A percentile compares a stretch with the other conserved stretches of the same genome.
phyloP scores from a whole-genome alignment of 1,284 basidiomycete species.

The Ceratobasidium theobromae region DNA sequence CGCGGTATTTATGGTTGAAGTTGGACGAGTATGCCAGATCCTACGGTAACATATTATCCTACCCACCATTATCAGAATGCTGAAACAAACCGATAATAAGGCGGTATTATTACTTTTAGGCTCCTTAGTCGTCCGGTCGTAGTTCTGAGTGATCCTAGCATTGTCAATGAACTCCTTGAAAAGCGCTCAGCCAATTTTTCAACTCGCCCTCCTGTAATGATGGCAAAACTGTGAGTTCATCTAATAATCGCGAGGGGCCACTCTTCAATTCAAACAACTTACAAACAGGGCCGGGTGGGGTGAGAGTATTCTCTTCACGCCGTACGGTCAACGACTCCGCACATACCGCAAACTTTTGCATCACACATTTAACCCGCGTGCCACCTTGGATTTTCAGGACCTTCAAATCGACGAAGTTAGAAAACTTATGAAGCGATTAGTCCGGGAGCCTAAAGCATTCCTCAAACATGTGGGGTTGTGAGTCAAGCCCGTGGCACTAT shows the following conservation, averaged over 20 bases:
- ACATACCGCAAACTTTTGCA: constrained; percentile 29
- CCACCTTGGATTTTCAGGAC: constrained; percentile 26
- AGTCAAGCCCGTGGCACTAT: too few relatives aligned
- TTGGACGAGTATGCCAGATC: constrained; percentile 8
- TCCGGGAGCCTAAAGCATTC: constrained; percentile 9
- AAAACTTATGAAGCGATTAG: constrained; percentile 27
- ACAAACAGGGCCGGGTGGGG: constrained; percentile 22
- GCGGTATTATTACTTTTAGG: constrained; percentile 14
- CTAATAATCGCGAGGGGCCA: not conserved
- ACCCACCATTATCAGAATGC: not conserved
- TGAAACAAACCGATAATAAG: not conserved
- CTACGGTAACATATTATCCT: not conserved
- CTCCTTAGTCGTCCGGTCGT: constrained; percentile 9
- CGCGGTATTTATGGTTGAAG: constrained; percentile 17
- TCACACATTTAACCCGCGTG: constrained; percentile 31
- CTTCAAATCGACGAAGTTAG: constrained; percentile 24
- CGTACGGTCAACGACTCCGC: constrained; percentile 27
- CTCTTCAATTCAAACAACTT: not conserved
- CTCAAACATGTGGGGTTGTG: constrained; percentile 24
- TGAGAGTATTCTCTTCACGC: constrained; percentile 22
- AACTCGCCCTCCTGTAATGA: constrained; percentile 9
- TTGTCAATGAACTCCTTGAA: constrained; percentile 15
- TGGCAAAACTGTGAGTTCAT: constrained; percentile 11
- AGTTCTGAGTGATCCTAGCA: not conserved
- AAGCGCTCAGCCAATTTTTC: constrained; percentile 19